Evolutionary conservation across 2,329 filamentous ascomycete species (phyloP).

Genomic region (Alternaria novae-zelandiae): DNA sequence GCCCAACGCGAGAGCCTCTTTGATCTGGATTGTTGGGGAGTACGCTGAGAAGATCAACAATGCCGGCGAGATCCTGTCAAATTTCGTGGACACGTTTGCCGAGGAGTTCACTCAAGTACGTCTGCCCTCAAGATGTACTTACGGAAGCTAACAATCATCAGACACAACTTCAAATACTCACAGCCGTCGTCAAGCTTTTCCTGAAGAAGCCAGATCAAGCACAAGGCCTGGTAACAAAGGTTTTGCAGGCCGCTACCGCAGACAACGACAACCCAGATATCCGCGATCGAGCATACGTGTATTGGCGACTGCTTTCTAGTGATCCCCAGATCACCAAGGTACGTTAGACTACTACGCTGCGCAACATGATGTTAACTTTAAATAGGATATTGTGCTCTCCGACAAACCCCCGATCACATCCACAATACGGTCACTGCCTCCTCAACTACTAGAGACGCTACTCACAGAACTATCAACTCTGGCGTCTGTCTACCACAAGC

Average conservation of each 20-base stretch:
- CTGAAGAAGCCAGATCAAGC: slow-evolving; percentile 94
- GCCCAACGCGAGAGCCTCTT: slow-evolving; percentile 82
- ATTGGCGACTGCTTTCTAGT: slow-evolving; percentile 94
- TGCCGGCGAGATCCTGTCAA: slow-evolving; percentile 88
- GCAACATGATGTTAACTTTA: slow-evolving; percentile 5
- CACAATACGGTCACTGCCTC: slow-evolving; percentile 88
- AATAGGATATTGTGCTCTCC: slow-evolving; percentile 82
- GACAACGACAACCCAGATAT: slow-evolving; percentile 99
- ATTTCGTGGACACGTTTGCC: slow-evolving; percentile 92
- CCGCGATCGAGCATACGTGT: slow-evolving; percentile 94
- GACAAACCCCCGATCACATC: slow-evolving; percentile 93
- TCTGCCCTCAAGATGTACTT: not conserved
- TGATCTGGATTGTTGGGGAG: slow-evolving; percentile 99
- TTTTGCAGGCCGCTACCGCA: slow-evolving; percentile 87
- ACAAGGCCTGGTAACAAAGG: slow-evolving; percentile 90
- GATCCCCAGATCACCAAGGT: slow-evolving; percentile 90
- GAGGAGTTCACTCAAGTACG: slow-evolving; percentile 93
- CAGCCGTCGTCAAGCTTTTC: slow-evolving; percentile 96
- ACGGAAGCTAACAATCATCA: slow-evolving; percentile 53
- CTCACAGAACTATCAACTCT: slow-evolving; percentile 90
- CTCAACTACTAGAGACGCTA: slow-evolving; percentile 85
- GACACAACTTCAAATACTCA: slow-evolving; percentile 98
- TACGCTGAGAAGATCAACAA: slow-evolving; percentile 99
- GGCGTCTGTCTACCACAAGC: slow-evolving; percentile 98
- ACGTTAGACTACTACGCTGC: slow-evolving; percentile 24